Evolutionary conservation across 495 filamentous ascomycete genomes (phyloP).

Genomic region (Xylaria scruposa): DNA sequence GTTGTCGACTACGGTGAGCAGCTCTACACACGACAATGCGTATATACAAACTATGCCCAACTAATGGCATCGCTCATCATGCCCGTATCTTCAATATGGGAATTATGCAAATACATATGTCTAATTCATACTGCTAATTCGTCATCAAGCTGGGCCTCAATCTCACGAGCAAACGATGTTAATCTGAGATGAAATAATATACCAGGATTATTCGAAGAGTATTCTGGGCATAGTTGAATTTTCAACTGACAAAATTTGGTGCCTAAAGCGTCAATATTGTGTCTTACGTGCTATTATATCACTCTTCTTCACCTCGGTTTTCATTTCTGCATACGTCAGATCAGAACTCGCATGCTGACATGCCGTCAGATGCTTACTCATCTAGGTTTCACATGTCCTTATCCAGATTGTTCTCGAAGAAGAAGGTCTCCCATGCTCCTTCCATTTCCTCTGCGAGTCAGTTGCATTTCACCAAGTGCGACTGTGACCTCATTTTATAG

Average conservation of each 20-base stretch:
- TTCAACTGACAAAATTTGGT: neutral
- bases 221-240: neutral
- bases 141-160: neutral
- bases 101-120: neutral
- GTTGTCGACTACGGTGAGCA: neutral
- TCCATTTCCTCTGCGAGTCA: neutral
- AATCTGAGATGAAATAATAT: neutral
- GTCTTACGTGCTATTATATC: neutral
- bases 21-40: neutral
- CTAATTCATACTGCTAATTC: neutral
- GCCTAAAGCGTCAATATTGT: neutral
- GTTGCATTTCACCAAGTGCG: neutral
- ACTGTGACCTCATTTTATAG: conserved; percentile 8
- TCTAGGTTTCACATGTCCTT: conserved; percentile 16
- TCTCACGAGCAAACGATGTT: neutral
- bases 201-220: neutral
- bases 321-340: neutral
- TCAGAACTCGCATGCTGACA: neutral
- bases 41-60: neutral
- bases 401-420: neutral
- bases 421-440: neutral
- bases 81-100: neutral
- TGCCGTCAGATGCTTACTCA: conserved; percentile 4
- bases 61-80: neutral
- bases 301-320: neutral